Percentiles rank a stretch among this genome's conserved stretches.
phyloP scores from a whole-genome alignment of 495 filamentous ascomycete genomes.

The Filosporella fistucella region DNA sequence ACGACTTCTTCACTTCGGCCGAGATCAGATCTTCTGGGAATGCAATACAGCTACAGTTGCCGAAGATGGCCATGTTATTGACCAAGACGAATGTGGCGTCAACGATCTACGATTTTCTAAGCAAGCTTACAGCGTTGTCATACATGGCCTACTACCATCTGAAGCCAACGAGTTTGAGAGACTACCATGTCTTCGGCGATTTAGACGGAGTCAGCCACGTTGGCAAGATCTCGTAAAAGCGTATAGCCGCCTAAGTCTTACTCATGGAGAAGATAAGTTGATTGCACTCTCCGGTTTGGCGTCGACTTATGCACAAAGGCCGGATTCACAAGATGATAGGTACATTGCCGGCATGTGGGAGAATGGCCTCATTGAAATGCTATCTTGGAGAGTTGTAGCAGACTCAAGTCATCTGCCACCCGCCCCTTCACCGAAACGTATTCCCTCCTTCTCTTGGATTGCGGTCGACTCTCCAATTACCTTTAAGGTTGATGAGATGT shows the following conservation, averaged over 20 bases:
- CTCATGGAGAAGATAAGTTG: background rate
- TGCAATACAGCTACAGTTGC: background rate
- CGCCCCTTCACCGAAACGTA: too few relatives aligned
- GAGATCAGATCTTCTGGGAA: constrained; percentile 6
- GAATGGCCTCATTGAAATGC: background rate
- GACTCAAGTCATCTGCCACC: too few relatives aligned
- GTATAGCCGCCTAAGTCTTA: background rate
- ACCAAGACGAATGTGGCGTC: background rate
- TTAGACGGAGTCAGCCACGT: too few relatives aligned
- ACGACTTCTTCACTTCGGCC: constrained; percentile 12
- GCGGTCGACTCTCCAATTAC: too few relatives aligned
- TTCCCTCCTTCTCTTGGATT: too few relatives aligned
- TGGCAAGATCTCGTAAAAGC: background rate
- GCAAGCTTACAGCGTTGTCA: background rate
- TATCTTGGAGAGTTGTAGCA: too few relatives aligned
- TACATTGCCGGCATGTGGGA: background rate
- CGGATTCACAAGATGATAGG: too few relatives aligned
- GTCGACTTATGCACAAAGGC: background rate
- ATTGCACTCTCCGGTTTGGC: background rate
- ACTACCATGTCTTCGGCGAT: too few relatives aligned
- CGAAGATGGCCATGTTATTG: background rate
- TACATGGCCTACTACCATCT: background rate
- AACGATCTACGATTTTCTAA: background rate
- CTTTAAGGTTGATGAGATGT: too few relatives aligned
- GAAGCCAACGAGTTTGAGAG: too few relatives aligned